A percentile compares a stretch with the other conserved stretches of the same genome.
Evolutionary conservation across 768 basidiomycete species (phyloP).

Genomic region (Termitomyces sp.): DNA sequence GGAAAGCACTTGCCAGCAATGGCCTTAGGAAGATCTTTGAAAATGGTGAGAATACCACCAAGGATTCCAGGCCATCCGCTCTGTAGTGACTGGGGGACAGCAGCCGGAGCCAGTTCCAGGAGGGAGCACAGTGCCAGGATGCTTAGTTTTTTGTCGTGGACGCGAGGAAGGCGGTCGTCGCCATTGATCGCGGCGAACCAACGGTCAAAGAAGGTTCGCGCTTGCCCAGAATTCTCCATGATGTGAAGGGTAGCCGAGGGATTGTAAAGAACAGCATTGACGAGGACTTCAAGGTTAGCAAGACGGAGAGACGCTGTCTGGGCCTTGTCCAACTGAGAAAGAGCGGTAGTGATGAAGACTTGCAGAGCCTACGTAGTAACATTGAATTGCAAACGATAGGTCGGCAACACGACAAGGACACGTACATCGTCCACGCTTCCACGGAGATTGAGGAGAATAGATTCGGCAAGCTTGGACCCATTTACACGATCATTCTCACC

Average conservation of each 20-base stretch:
- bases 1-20: conserved; percentile 49
- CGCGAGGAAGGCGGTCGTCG: conserved; percentile 63
- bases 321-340: conserved; percentile 54
- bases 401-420: conserved; percentile 4
- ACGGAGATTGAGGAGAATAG: conserved; percentile 73
- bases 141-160: conserved; percentile 87
- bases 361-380: conserved; percentile 50
- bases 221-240: conserved; percentile 64
- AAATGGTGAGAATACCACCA: conserved; percentile 63
- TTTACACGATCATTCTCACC: conserved; percentile 84
- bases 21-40: conserved; percentile 76
- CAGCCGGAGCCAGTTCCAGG: conserved; percentile 60
- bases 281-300: conserved; percentile 78
- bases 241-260: conserved; percentile 71
- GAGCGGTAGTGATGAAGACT: conserved; percentile 58
- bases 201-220: conserved; percentile 75
- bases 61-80: conserved; percentile 79
- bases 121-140: conserved; percentile 74
- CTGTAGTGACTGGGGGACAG: conserved; percentile 54
- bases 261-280: conserved; percentile 84
- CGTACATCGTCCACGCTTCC: conserved; percentile 77
- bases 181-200: conserved; percentile 79
- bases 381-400: conserved; percentile 2
- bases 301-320: conserved; percentile 65
- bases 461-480: conserved; percentile 83